Evolutionary conservation across 305 asterid species (phyloP).

Genomic region (Fraxinus paxiana): DNA sequence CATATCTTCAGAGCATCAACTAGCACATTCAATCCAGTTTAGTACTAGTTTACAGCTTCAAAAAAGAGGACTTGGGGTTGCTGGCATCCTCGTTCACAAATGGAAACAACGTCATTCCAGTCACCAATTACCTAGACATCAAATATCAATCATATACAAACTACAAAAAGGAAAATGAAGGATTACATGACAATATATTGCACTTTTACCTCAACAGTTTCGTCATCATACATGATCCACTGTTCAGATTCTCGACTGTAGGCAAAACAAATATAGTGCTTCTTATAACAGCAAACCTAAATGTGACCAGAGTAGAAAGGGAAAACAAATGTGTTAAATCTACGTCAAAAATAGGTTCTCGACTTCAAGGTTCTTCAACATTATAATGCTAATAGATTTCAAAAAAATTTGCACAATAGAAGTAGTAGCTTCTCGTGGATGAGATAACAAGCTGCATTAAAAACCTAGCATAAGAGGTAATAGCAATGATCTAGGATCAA

Average conservation of each 20-base stretch:
- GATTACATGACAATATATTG: background rate
- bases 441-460: background rate
- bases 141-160: constrained; percentile 2
- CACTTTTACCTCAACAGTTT: background rate
- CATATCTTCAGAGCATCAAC: constrained; percentile 17
- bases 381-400: background rate
- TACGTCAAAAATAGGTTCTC: background rate
- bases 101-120: constrained; percentile 75
- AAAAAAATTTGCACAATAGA: background rate
- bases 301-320: background rate
- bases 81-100: constrained; percentile 81
- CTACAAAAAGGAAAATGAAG: background rate
- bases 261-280: background rate
- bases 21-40: background rate
- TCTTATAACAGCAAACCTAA: background rate
- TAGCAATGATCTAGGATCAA: background rate
- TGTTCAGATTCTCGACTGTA: background rate
- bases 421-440: background rate
- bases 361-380: background rate
- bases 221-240: background rate
- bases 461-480: background rate
- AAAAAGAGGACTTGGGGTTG: constrained; percentile 94
- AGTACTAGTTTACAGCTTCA: constrained; percentile 64
- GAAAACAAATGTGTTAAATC: background rate
- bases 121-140: constrained; percentile 62